phyloP scores from a whole-genome alignment of 768 basidiomycete genomes.

The Lactifluus subvellereus region DNA sequence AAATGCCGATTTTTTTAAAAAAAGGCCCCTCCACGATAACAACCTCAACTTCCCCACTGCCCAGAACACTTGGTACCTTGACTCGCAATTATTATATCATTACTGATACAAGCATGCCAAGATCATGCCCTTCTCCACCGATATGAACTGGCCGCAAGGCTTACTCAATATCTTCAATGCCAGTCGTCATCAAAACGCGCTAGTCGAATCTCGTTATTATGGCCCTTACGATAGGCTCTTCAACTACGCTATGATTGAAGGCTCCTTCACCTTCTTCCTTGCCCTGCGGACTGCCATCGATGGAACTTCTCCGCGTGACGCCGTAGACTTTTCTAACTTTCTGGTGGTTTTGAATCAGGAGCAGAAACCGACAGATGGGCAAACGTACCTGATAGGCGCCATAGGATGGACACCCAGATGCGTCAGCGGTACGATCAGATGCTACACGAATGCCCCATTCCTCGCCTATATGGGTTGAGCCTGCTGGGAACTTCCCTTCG shows the following conservation, averaged over 20 bases:
- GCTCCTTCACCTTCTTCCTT: neutral
- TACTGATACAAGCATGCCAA: constrained; percentile 3
- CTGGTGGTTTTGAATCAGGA: neutral
- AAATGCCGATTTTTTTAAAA: no score
- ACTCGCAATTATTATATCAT: neutral
- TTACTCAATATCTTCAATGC: neutral
- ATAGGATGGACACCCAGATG: neutral
- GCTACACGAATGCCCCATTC: neutral
- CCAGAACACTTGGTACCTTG: neutral
- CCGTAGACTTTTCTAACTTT: neutral
- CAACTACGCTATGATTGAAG: neutral
- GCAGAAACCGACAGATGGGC: neutral
- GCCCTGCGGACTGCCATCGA: neutral
- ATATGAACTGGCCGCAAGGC: neutral
- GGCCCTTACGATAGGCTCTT: constrained; percentile 3
- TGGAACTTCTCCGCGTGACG: neutral
- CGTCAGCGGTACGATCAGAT: neutral
- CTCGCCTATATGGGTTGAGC: constrained; percentile 7
- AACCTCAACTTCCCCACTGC: no score
- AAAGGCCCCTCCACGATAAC: no score
- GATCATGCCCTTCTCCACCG: constrained; percentile 4
- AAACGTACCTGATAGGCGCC: neutral
- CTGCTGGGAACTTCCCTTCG: constrained; percentile 3
- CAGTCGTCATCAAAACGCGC: neutral
- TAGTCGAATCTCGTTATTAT: neutral